Conservation (phyloP, 345 rosid genomes). For the Arabis hirsuta region DNA sequence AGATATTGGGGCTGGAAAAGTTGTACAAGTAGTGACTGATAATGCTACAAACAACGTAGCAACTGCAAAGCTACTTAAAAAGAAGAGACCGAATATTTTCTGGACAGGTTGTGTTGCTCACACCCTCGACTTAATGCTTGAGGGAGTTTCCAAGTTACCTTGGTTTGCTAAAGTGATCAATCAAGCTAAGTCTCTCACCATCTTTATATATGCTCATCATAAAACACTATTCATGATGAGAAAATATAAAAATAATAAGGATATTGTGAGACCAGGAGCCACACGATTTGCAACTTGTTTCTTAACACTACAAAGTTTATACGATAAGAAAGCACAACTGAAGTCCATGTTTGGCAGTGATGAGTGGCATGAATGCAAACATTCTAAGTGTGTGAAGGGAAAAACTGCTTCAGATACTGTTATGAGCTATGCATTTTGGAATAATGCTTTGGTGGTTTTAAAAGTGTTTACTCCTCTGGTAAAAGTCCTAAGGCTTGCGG, state of each 20-base stretch:
- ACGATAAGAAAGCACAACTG: not conserved
- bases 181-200: not conserved
- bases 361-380: not conserved
- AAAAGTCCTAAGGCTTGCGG: not conserved
- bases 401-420: not conserved
- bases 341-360: not conserved
- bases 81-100: not conserved
- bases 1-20: not conserved
- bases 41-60: not conserved
- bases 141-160: not conserved
- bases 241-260: too few relatives aligned
- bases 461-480: not conserved
- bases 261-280: too few relatives aligned
- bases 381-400: not conserved
- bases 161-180: not conserved
- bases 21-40: not conserved
- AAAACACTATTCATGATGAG: too few relatives aligned
- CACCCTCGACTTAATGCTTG: not conserved
- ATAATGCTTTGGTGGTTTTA: not conserved
- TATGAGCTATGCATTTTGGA: not conserved
- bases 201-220: not conserved
- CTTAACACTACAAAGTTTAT: not conserved
- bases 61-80: not conserved
- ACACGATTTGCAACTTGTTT: not conserved
- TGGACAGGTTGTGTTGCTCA: not conserved